phyloP scores from a whole-genome alignment of 2,329 filamentous ascomycete species.

The Penicillium sp. region DNA sequence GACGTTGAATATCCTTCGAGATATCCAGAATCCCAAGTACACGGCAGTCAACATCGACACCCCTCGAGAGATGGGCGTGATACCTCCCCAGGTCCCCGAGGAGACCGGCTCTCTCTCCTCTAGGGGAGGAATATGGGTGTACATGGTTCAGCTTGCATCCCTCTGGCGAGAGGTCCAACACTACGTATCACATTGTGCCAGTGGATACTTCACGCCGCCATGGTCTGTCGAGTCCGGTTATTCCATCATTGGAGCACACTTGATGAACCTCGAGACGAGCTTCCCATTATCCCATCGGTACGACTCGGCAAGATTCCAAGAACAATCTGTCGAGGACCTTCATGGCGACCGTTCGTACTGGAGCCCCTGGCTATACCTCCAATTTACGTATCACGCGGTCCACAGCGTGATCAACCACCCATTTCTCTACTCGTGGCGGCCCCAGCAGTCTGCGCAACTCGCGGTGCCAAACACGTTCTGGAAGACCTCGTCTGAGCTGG shows the following conservation, averaged over 20 bases:
- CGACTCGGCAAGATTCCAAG: constrained; percentile 54
- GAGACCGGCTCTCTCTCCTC: constrained; percentile 44
- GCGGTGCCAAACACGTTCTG: constrained; percentile 57
- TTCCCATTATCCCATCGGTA: constrained; percentile 53
- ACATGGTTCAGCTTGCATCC: constrained; percentile 51
- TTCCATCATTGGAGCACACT: constrained; percentile 51
- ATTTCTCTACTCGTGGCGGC: constrained; percentile 49
- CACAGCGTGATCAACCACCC: constrained; percentile 36
- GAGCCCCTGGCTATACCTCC: constrained; percentile 36
- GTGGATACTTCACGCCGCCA: constrained; percentile 50
- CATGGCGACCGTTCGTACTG: constrained; percentile 30
- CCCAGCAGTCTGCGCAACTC: constrained; percentile 53
- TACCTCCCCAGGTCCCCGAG: constrained; percentile 48
- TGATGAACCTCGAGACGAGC: constrained; percentile 51
- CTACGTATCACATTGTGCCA: constrained; percentile 53
- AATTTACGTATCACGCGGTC: constrained; percentile 34
- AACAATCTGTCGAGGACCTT: constrained; percentile 50
- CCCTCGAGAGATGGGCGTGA: constrained; percentile 32
- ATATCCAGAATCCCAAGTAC: constrained; percentile 42
- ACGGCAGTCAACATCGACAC: constrained; percentile 16
- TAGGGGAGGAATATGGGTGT: constrained; percentile 54
- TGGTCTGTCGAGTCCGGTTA: constrained; percentile 56
- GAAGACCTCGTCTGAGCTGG: constrained; percentile 54
- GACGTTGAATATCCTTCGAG: constrained; percentile 45
- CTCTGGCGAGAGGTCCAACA: constrained; percentile 50